phyloP scores from a whole-genome alignment of 805 yeast genomes.

The Candida insectalens region DNA sequence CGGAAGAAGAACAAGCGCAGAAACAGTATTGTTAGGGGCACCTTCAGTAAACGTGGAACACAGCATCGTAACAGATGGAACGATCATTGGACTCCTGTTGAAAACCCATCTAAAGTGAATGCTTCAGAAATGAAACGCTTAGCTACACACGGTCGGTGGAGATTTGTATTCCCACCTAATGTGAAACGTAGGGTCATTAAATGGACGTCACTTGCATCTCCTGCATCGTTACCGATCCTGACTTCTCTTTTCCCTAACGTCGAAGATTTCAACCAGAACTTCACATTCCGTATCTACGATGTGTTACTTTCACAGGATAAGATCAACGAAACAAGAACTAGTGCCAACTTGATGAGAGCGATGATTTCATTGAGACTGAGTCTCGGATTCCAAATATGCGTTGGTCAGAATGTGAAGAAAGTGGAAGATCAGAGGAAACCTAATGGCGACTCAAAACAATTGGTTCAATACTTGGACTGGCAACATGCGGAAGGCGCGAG shows the following conservation, averaged over 20 bases:
- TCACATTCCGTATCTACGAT: constrained; percentile 76
- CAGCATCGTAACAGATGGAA: constrained; percentile 5
- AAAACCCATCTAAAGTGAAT: constrained; percentile 69
- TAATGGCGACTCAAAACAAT: constrained; percentile 41
- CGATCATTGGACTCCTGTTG: constrained; percentile 51
- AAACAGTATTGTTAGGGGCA: no score
- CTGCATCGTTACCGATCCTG: constrained; percentile 84
- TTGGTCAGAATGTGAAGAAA: constrained; percentile 54
- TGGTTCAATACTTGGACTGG: constrained; percentile 45
- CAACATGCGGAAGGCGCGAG: constrained; percentile 43
- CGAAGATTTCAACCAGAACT: constrained; percentile 60
- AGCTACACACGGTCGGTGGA: constrained; percentile 79
- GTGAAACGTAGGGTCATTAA: constrained; percentile 62
- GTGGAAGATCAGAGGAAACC: constrained; percentile 56
- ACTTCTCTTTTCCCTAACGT: constrained; percentile 69
- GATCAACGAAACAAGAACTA: constrained; percentile 38
- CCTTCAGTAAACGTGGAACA: no score
- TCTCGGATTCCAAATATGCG: constrained; percentile 85
- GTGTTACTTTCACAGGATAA: constrained; percentile 55
- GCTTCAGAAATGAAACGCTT: constrained; percentile 44
- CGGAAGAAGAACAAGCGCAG: not conserved
- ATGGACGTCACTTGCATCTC: constrained; percentile 90
- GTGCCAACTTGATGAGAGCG: constrained; percentile 64
- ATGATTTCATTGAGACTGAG: constrained; percentile 78
- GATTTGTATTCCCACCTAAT: constrained; percentile 73